Evolutionary conservation across 129 eudicot genomes (phyloP), one percentile per base, ranked within the genome.

Genomic region (Ambrosia trifida): DNA sequence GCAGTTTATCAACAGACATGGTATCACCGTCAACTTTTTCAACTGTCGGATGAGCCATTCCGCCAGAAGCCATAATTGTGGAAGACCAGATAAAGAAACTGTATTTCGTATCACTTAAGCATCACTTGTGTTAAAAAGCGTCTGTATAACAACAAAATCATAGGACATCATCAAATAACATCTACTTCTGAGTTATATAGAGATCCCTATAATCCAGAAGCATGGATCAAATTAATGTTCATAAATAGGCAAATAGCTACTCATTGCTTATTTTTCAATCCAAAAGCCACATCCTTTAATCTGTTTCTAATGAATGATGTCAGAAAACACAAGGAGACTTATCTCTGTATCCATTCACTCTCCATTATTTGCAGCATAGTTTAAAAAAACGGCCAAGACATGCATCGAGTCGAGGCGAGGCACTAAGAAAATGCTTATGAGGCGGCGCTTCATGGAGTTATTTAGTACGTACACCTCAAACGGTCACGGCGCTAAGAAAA

Each of bases 1-100:
- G 95, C 66, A 90, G 72, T 73, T 77, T 87, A 85, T 90, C 97
- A 59, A 83, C 87, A 33, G 76, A 75, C 86, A 85, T 85, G n/a
- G 65, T 63, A 78, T 81, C 80, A 36, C 49, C 68, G 38, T 66
- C 73, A 41, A 63, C 78, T 69, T 78, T 81, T 51, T 68, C 83
- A 70, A 56, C 78, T 41, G 79, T 33, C 4, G 72, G 3, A n/a
- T 69, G 57, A 16, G 67, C 77, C 72, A 53, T 68, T n/a, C 81
- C 78, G 65, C 44, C 78, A 30, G 85, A 81, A 73, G 84, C 74
- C 83, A 78, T 81, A 58, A 31, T 52, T 66, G 47, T 18, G 50
- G 66, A 56, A 33, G 36, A 41, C 24, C 58, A 17, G 63, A 20
- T 46, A 57, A 47, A 64, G 43, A 11, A 31, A 7, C 38, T 76